Percentiles rank a stretch among this genome's conserved stretches.
Conservation (phyloP, 148 eudicot genomes). For the Drosera capensis region DNA sequence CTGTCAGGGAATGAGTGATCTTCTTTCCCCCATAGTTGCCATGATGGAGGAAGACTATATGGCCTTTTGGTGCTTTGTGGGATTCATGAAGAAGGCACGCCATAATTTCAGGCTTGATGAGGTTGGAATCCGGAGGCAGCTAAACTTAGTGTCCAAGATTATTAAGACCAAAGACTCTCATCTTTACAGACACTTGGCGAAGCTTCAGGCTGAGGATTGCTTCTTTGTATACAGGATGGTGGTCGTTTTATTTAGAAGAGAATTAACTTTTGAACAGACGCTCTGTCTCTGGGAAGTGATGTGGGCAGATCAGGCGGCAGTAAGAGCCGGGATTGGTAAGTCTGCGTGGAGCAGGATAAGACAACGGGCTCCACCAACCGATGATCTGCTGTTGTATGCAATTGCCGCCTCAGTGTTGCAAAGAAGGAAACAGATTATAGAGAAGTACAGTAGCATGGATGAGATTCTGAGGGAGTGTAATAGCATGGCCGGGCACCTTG, state of each 20-base stretch:
- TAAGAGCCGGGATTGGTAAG: slow-evolving; percentile 76
- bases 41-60: slow-evolving; percentile 70
- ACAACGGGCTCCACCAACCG: slow-evolving; percentile 90
- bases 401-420: slow-evolving; percentile 92
- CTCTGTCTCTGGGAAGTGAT: slow-evolving; percentile 93
- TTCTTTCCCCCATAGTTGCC: slow-evolving; percentile 79
- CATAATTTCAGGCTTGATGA: slow-evolving; percentile 95
- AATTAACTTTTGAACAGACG: slow-evolving; percentile 77
- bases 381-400: slow-evolving; percentile 74
- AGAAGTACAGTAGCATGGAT: slow-evolving; percentile 89
- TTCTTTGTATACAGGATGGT: slow-evolving; percentile 97
- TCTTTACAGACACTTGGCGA: slow-evolving; percentile 76
- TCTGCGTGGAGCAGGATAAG: slow-evolving; percentile 89
- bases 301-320: slow-evolving; percentile 98
- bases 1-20: slow-evolving; percentile 98
- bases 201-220: slow-evolving; percentile 93
- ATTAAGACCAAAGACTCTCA: slow-evolving; percentile 84
- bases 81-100: slow-evolving; percentile 94
- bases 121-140: slow-evolving; percentile 80
- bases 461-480: slow-evolving; percentile 92
- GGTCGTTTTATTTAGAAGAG: slow-evolving; percentile 88
- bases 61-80: slow-evolving; percentile 98
- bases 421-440: slow-evolving; percentile 80
- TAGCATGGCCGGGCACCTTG: slow-evolving; percentile 85
- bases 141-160: slow-evolving; percentile 64